Percentiles rank a stretch among this genome's conserved stretches.
Evolutionary conservation across 495 filamentous ascomycete species (phyloP).

Genomic region (Hyaloscypha bicolor): DNA sequence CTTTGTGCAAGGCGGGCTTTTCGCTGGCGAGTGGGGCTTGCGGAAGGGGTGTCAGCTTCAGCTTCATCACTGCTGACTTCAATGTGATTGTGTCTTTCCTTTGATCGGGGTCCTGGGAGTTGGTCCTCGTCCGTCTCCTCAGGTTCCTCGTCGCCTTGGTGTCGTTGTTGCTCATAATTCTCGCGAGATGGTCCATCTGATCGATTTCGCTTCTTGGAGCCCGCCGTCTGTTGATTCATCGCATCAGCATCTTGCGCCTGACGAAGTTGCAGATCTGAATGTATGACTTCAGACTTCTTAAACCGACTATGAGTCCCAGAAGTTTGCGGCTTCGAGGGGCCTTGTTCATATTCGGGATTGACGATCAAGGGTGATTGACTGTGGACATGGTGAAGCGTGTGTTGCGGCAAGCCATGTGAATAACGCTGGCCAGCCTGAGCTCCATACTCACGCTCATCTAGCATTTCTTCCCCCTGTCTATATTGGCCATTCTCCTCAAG

Average conservation of each 20-base stretch:
- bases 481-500: not conserved
- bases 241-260: not conserved
- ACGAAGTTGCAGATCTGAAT: not conserved
- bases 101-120: not conserved
- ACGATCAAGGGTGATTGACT: not conserved
- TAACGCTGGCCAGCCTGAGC: not conserved
- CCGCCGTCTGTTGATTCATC: not conserved
- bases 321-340: not conserved
- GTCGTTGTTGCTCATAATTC: not conserved
- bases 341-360: not conserved
- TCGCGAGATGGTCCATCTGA: not conserved
- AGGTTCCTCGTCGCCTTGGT: not conserved
- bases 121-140: not conserved
- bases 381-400: not conserved
- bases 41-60: not conserved
- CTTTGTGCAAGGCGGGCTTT: not conserved
- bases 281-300: not conserved
- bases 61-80: not conserved
- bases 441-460: not conserved
- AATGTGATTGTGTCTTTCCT: not conserved
- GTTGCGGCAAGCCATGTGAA: not conserved
- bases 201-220: slow-evolving; percentile 13
- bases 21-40: slow-evolving; percentile 4
- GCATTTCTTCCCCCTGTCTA: not conserved
- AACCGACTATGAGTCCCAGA: not conserved